phyloP scores from a whole-genome alignment of 2,329 filamentous ascomycete genomes.

The Aspergillus flavus region DNA sequence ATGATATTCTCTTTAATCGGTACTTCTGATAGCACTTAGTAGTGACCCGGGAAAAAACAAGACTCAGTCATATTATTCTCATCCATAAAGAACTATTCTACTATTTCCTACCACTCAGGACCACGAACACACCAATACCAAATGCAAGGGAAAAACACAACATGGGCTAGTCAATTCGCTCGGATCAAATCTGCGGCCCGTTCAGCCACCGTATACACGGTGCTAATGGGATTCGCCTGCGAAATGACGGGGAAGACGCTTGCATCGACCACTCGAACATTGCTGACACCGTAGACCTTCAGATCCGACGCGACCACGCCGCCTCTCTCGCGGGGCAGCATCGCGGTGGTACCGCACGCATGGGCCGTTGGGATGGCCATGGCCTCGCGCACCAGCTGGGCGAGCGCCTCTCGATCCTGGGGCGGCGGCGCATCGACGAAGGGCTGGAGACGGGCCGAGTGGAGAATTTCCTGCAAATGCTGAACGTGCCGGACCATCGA shows the following conservation, averaged over 20 bases:
- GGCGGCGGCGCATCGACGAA: neutral
- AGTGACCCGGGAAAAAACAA: too few relatives aligned
- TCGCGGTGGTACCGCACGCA: slow-evolving; percentile 8
- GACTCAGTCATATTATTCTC: neutral
- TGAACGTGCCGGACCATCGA: slow-evolving; percentile 37
- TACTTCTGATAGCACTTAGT: too few relatives aligned
- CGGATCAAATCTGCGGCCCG: neutral
- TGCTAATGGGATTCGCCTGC: neutral
- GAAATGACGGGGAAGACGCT: neutral
- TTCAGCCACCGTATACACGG: neutral
- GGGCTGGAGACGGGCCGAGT: neutral
- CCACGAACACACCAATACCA: neutral
- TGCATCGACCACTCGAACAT: slow-evolving; percentile 15
- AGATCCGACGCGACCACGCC: slow-evolving; percentile 12
- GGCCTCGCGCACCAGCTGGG: neutral
- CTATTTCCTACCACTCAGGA: neutral
- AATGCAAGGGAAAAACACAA: neutral
- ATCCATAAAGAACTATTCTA: neutral
- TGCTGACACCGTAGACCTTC: slow-evolving; percentile 12
- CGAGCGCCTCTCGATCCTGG: neutral
- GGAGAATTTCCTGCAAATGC: slow-evolving; percentile 22
- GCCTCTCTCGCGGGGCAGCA: slow-evolving; percentile 9
- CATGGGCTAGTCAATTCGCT: neutral
- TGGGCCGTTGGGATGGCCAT: slow-evolving; percentile 6
- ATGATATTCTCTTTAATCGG: neutral